A percentile compares a stretch with the other conserved stretches of the same genome.
Conservation (phyloP, 2,329 filamentous ascomycete genomes). For the Immersiporthe knoxdaviesiana region DNA sequence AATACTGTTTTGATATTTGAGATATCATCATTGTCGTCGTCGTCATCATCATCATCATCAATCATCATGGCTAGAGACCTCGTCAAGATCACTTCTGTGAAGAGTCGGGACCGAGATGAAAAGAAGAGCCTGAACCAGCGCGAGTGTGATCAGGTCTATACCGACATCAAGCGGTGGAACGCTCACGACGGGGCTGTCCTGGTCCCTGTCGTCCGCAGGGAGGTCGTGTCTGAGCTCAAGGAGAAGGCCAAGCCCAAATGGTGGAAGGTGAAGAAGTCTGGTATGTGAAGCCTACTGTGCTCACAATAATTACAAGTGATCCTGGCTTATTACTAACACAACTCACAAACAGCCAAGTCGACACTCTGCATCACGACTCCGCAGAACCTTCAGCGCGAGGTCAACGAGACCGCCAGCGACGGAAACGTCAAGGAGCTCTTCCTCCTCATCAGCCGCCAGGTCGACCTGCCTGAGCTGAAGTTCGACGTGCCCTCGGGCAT, state of each 20-base stretch:
- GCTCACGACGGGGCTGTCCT: slow-evolving; percentile 27
- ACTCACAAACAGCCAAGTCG: slow-evolving; percentile 19
- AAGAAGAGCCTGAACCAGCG: slow-evolving; percentile 18
- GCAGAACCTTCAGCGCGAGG: slow-evolving; percentile 23
- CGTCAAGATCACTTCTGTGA: slow-evolving; percentile 13
- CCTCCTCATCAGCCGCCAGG: slow-evolving; percentile 27
- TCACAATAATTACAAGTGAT: too few species aligned
- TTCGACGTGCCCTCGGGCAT: slow-evolving; percentile 24
- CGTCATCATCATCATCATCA: too few species aligned
- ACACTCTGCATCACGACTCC: slow-evolving; percentile 28
- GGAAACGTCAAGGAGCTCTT: slow-evolving; percentile 29
- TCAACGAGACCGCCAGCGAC: slow-evolving; percentile 23
- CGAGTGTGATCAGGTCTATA: slow-evolving; percentile 28
- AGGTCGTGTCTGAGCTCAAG: slow-evolving; percentile 12
- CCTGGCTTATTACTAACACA: not conserved
- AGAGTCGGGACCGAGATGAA: slow-evolving; percentile 7
- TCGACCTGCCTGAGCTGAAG: slow-evolving; percentile 24
- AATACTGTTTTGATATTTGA: not conserved
- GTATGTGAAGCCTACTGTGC: not conserved
- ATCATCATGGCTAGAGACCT: slow-evolving; percentile 17
- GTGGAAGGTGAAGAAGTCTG: slow-evolving; percentile 26
- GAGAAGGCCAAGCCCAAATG: slow-evolving; percentile 27
- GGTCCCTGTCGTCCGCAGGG: slow-evolving; percentile 24
- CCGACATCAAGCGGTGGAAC: slow-evolving; percentile 28
- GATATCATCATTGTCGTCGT: slow-evolving; percentile 16